Base-by-base conservation (phyloP, 148 eudicot species). In the Gaultheria prostrata region DNA sequence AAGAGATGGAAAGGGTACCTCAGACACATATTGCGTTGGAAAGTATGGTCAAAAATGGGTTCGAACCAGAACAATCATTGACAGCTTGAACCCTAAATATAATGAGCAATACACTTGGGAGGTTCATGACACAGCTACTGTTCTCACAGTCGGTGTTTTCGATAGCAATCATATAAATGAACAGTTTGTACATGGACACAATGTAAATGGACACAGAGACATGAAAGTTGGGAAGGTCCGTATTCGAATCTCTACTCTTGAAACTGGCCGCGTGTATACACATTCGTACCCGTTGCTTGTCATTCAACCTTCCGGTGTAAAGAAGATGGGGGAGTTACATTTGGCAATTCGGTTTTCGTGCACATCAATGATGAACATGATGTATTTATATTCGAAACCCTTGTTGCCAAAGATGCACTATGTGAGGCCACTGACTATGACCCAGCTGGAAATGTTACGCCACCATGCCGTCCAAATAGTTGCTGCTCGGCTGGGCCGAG, bases 71-170 rank as follows among this genome's bases (percentile, higher is more conserved):
- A 95, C 98, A 1, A 85, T 95, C 10, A 89, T 92, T 0, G 95
- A 94, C 83, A 93, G 89, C 87, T 80, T 91, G 28, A 93, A 85
- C 86, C 98, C 98, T 1, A 92, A 90, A 86, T 95, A 86, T 81
- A 95, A 95, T 11, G 98, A 95, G 85, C 98, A 95, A 69, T 95
- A 95, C 85, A 90, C 95, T 20, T 95, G 98, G 98, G 98, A 95
- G 65, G 98, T 95, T 20, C 90, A 82, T 56, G 98, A 95, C 83
- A 91, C 97, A 24, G 89, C 98, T 30, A 95, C 98, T 2, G 98
- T 95, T 78, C 92, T 95, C 63, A 92, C 97, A 0, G 85, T 95
- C 17, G 95, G 94, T 24, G 94, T 93, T 67, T 95, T 95, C 74
- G 98, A 94, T 46, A 95, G 91, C 46, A 89, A 94, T 1, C 93